Percentiles rank a stretch among this genome's conserved stretches.
phyloP scores from a whole-genome alignment of 108 stramenopile genomes.

The Skeletonema potamos region DNA sequence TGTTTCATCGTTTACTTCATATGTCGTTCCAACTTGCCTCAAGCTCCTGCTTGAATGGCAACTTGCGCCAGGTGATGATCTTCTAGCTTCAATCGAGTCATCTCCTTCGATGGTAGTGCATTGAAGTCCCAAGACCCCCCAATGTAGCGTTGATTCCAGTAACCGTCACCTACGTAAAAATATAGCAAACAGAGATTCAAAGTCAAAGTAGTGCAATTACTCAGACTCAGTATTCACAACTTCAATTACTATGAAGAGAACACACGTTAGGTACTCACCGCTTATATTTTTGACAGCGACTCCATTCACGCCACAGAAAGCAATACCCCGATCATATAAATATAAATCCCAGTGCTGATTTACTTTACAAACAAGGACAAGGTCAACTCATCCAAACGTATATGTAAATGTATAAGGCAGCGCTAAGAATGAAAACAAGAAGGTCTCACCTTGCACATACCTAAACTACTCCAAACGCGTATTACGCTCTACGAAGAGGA shows the following conservation, averaged over 20 bases:
- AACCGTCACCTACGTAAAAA: slow-evolving; percentile 54
- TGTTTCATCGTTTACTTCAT: no score
- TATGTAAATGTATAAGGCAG: not conserved
- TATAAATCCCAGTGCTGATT: slow-evolving; percentile 47
- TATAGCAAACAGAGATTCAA: no score
- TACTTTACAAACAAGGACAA: no score
- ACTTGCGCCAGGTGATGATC: slow-evolving; percentile 32
- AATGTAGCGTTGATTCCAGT: slow-evolving; percentile 49
- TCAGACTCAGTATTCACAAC: not conserved
- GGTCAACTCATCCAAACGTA: slow-evolving; percentile 33
- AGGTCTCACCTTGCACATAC: slow-evolving; percentile 59
- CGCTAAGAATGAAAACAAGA: not conserved
- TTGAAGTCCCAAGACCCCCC: slow-evolving; percentile 49
- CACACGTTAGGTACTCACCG: not conserved
- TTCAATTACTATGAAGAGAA: not conserved
- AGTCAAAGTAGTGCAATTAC: not conserved
- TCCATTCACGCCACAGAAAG: slow-evolving; percentile 65
- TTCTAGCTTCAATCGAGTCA: slow-evolving; percentile 4
- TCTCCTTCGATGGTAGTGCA: slow-evolving; percentile 32
- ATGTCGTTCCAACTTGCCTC: no score
- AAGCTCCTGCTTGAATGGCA: no score
- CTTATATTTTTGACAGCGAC: slow-evolving; percentile 38
- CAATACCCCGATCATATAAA: slow-evolving; percentile 58
- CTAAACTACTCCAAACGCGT: no score
- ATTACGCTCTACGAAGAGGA: not conserved